phyloP scores from a whole-genome alignment of 768 basidiomycete species.

The Termitomyces sp. region DNA sequence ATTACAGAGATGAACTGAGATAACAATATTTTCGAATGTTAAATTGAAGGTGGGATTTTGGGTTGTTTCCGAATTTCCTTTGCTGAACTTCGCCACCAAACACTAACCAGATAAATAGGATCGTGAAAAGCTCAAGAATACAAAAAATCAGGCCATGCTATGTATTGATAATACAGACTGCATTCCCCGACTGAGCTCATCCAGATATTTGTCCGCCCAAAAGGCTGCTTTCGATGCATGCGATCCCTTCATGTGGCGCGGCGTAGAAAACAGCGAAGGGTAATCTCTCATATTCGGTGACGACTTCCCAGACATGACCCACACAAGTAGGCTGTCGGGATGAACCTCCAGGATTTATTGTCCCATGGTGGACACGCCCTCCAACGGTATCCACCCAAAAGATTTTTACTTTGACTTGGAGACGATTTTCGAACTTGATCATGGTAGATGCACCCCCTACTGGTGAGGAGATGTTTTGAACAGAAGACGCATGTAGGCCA shows the following conservation, averaged over 20 bases:
- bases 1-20: no score
- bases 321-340: conserved; percentile 8
- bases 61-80: no score
- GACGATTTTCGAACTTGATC: conserved; percentile 11
- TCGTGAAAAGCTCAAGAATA: no score
- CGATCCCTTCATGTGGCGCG: not conserved
- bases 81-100: no score
- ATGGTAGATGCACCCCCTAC: not conserved
- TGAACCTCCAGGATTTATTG: not conserved
- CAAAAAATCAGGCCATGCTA: not conserved
- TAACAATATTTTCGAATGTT: no score
- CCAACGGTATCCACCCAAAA: conserved; percentile 4
- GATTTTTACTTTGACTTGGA: conserved; percentile 4
- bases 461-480: not conserved
- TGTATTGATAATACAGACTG: not conserved
- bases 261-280: conserved; percentile 7
- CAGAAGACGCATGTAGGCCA: not conserved
- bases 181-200: not conserved
- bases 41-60: no score
- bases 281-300: not conserved
- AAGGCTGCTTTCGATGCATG: not conserved
- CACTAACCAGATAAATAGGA: no score
- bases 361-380: not conserved
- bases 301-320: conserved; percentile 5
- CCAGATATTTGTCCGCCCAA: not conserved